Base-by-base conservation (phyloP, 306 rosid species). In the Acacia acuminata region DNA sequence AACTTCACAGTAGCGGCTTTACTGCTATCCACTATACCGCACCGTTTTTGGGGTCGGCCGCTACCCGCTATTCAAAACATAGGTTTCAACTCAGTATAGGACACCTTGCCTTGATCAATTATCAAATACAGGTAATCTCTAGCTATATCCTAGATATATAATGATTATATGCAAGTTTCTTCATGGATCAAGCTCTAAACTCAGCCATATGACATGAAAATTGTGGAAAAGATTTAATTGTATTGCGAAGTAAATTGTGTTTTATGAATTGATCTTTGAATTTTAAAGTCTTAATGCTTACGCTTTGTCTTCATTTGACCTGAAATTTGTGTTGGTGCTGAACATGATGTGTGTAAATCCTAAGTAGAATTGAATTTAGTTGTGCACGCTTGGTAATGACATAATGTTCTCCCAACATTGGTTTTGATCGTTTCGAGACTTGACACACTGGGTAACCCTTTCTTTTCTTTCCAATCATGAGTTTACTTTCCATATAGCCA, bases 401-500 rank as follows among this genome's bases (percentile, higher is more conserved):
- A 43, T 70, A 66, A 45, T 20, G 42, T 79, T 67, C 38, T 17
- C 3, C n/a, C 24, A 19, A 79, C 66, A 15, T 24, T 79, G 77
- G 32, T 69, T 74, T 58, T 71, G 11, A 16, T 45, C 16, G 53
- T 68, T 36, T 67, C 55, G 67, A 47, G 1, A 27, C 76, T 68
- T 38, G 17, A 7, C 75, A 67, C 30, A n/a, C 17, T 6, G 66
- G 66, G 48, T 20, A 34, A 24, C 42, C 14, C 44, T 12, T 13
- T n/a, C 68, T 9, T 8, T 74, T 81, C 70, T 42, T 65, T 75
- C 60, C 32, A 50, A 10, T 34, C 14, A 30, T 24, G 15, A 30
- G 42, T 38, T 76, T 38, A 36, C 51, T 75, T 68, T 36, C 81
- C 3, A 20, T 38, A 16, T 32, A 32, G 48, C 80, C 77, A 67